Base-by-base conservation (phyloP, 768 basidiomycete species). In the Peribolospora kevripleyi region DNA sequence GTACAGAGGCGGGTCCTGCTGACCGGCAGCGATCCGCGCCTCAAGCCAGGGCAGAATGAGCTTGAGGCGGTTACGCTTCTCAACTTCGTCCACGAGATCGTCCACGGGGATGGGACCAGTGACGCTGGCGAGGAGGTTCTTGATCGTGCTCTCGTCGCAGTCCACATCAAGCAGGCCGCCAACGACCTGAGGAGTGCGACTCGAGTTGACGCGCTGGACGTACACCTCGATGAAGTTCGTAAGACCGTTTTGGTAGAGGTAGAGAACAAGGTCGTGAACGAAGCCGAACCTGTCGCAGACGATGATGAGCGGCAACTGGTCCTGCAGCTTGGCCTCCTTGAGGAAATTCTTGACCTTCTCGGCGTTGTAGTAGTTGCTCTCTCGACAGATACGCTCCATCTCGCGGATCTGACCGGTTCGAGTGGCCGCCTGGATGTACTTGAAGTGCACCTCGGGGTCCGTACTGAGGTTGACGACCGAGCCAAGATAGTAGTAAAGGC, bases 301-400 rank as follows among this genome's bases (percentile, higher is more conserved):
- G 61, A 98, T 97, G 73, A 97, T 98, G 62, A 98, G 80, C 4
- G 93, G 93, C 43, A 98, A 79, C 66, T 97, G 93, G 66, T 97
- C 93, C 43, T 79, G 71, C 39, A 98, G 79, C 64, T 93, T 90
- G 64, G 93, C 90, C 66, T 98, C 93, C 69, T 95, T 95, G 68
- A 95, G 78, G 81, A 95, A 97, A 71, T 98, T 98, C 76, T 98
- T 97, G 76, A 97, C 93, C 70, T 98, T 98, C 73, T 98, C 93
- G 1, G 93, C 85, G 68, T 90, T 95, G 75, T 97, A 97, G 70
- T 73, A 74, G 70, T 97, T 95, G 68, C 84, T 87, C 71, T 98
- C 93, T 54, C 93, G 75, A 66, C 90, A 95, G 64, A 98, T 91
- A 49, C 93, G 87, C 70, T 98, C 93, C 55, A 98, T 93, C 67